Evolutionary conservation across 305 asterid genomes (phyloP).

Genomic region (Fraxinus xanthoxyloides): DNA sequence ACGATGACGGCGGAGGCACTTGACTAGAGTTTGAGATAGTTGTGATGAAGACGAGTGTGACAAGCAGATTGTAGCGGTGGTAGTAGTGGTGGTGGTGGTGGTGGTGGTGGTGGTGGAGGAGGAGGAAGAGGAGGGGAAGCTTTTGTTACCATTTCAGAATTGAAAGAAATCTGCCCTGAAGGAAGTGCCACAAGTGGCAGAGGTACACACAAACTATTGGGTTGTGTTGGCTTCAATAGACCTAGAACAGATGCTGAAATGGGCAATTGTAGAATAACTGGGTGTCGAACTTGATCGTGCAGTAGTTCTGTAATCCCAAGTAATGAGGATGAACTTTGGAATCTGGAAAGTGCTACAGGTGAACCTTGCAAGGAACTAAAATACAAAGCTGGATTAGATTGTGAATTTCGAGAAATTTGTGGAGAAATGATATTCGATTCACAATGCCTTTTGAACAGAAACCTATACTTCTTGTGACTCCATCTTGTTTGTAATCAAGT

Average conservation of each 20-base stretch:
- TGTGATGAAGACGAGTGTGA: not conserved
- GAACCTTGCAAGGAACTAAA: slow-evolving; percentile 35
- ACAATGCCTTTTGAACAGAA: slow-evolving; percentile 36
- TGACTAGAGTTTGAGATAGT: not conserved
- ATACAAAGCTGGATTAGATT: slow-evolving; percentile 29
- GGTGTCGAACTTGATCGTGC: slow-evolving; percentile 37
- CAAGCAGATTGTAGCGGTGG: slow-evolving; percentile 4
- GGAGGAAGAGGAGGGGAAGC: slow-evolving; percentile 20
- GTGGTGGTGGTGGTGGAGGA: slow-evolving; percentile 11
- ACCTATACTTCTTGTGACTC: slow-evolving; percentile 32
- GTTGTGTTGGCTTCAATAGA: slow-evolving; percentile 20
- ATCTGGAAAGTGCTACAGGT: slow-evolving; percentile 41
- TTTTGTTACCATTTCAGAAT: slow-evolving; percentile 13
- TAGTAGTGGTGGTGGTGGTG: not conserved
- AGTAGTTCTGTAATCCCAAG: slow-evolving; percentile 72
- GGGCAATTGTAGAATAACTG: slow-evolving; percentile 28
- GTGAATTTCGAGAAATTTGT: slow-evolving; percentile 25
- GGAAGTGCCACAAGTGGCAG: slow-evolving; percentile 14
- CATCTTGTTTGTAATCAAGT: slow-evolving; percentile 13
- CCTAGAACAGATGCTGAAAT: slow-evolving; percentile 34
- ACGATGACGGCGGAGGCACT: slow-evolving; percentile 6
- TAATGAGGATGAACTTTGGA: slow-evolving; percentile 39
- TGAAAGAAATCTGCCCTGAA: slow-evolving; percentile 13
- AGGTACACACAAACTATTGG: slow-evolving; percentile 18
- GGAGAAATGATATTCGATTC: slow-evolving; percentile 43